A percentile compares a stretch with the other conserved stretches of the same genome.
These are phyloP conservation scores for Galeopsis tetrahit DNA, from an alignment of 257 asterid genomes.

Conservation along the genomic window DNA sequence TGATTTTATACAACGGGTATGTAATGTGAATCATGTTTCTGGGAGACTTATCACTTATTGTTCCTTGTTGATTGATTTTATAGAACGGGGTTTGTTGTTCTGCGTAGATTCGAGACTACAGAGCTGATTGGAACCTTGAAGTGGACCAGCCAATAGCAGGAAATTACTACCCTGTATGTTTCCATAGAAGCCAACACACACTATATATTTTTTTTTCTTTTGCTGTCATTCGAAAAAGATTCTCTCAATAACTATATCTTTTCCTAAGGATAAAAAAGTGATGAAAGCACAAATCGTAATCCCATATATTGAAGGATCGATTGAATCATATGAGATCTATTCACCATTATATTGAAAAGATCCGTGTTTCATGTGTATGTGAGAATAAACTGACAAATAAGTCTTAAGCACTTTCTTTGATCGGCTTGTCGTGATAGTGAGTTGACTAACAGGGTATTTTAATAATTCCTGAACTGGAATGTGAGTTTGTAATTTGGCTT, in stretches of 20 bases:
- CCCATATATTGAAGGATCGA: neutral
- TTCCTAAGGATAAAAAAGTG: slow-evolving; percentile 1
- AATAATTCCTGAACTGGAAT: neutral
- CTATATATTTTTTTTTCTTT: neutral
- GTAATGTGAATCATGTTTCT: slow-evolving; percentile 25
- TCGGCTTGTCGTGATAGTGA: neutral
- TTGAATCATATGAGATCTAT: neutral
- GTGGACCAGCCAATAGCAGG: slow-evolving; percentile 93
- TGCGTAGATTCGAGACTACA: slow-evolving; percentile 73
- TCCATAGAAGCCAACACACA: slow-evolving; percentile 15
- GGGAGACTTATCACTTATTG: neutral
- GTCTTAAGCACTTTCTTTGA: neutral
- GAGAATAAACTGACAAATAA: neutral
- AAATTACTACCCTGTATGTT: slow-evolving; percentile 89
- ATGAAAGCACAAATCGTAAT: neutral
- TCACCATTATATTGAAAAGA: slow-evolving; percentile 12
- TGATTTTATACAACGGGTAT: slow-evolving; percentile 88
- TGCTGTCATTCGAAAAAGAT: neutral
- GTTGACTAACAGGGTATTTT: neutral
- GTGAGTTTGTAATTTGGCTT: neutral
- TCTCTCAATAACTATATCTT: slow-evolving; percentile 2
- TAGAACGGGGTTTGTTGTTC: slow-evolving; percentile 6
- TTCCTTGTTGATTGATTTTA: neutral
- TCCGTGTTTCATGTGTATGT: neutral
- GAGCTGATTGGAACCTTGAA: slow-evolving; percentile 93